These are phyloP conservation scores for Collybia mongolica DNA, from an alignment of 768 basidiomycete species.

Conservation along the genomic window DNA sequence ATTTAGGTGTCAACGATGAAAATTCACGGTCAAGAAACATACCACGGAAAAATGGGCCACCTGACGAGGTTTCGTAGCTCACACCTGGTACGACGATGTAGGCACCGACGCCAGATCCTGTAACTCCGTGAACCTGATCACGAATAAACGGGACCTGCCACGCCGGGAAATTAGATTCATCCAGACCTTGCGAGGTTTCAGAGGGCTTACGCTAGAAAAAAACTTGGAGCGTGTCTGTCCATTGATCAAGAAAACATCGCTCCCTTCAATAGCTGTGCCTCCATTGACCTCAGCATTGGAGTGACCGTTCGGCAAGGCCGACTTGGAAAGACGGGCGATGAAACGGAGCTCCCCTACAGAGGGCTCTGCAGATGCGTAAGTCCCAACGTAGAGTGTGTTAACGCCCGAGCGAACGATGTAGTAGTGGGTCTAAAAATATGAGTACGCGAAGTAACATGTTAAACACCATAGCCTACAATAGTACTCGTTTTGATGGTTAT, in stretches of 20 bases:
- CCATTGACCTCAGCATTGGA: constrained; percentile 37
- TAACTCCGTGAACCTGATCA: constrained; percentile 49
- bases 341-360: constrained; percentile 47
- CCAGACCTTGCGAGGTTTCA: no score
- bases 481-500: constrained; percentile 43
- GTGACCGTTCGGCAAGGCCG: constrained; percentile 37
- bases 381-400: constrained; percentile 46
- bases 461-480: constrained; percentile 27
- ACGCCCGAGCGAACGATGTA: constrained; percentile 41
- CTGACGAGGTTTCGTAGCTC: constrained; percentile 46
- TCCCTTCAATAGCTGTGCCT: constrained; percentile 45
- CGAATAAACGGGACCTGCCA: constrained; percentile 43
- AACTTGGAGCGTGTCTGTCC: constrained; percentile 50
- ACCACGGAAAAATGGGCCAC: constrained; percentile 51
- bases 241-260: constrained; percentile 41
- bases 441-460: not conserved
- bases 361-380: constrained; percentile 44
- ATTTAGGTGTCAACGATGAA: not conserved
- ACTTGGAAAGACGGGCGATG: constrained; percentile 43
- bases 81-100: constrained; percentile 44
- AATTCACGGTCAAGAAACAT: not conserved
- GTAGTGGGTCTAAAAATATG: constrained; percentile 38
- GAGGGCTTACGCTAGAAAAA: constrained; percentile 37
- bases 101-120: constrained; percentile 41
- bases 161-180: no score